Evolutionary conservation across 331 rosid genomes (phyloP).

Genomic region (Rosa hybrid): DNA sequence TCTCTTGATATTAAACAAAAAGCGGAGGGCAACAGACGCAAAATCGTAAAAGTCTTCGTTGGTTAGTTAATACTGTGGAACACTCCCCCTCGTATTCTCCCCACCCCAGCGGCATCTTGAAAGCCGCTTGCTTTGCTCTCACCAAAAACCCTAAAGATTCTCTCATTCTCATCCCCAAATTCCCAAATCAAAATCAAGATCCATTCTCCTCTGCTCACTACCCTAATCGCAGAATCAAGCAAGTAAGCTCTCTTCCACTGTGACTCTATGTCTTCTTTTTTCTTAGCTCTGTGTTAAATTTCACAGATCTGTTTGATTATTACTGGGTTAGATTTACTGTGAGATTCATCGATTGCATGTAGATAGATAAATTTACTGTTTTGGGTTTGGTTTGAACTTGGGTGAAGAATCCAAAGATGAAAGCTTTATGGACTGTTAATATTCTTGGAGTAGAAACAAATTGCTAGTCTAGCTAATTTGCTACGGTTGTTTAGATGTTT

Average conservation of each 20-base stretch:
- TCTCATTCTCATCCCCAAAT: not conserved
- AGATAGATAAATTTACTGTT: not conserved
- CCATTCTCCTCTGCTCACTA: not conserved
- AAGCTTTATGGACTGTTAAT: not conserved
- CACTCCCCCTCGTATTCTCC: constrained; percentile 15
- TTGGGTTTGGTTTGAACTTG: not conserved
- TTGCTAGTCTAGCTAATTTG: no score
- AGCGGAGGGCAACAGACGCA: not conserved
- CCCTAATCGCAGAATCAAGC: not conserved
- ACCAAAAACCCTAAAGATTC: constrained; percentile 32
- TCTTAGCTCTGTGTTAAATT: not conserved
- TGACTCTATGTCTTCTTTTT: not conserved
- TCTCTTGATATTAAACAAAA: not conserved
- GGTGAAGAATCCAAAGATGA: not conserved
- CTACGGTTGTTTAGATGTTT: not conserved
- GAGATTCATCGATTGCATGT: not conserved
- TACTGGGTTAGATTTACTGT: not conserved
- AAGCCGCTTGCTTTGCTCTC: constrained; percentile 24
- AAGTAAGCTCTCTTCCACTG: not conserved
- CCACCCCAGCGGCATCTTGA: constrained; percentile 11
- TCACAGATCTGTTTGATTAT: constrained; percentile 16
- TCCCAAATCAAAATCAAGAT: constrained; percentile 11
- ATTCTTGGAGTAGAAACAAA: not conserved
- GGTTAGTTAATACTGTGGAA: not conserved
- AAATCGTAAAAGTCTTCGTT: not conserved